Evolutionary conservation across 176 grass and related monocot genomes (phyloP).

Genomic region (Hordeum marinum): DNA sequence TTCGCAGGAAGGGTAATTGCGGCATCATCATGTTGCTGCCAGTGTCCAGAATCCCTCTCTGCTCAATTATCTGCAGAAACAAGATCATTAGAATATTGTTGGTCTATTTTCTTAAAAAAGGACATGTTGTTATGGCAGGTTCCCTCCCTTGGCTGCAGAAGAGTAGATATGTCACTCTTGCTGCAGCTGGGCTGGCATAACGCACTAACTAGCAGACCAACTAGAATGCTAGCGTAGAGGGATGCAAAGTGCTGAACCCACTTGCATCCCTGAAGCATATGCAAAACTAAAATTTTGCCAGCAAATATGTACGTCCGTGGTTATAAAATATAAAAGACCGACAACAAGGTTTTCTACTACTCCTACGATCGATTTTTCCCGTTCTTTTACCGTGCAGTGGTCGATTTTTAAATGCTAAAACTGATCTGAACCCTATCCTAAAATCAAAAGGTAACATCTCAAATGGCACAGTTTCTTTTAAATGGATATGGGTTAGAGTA

Average conservation of each 20-base stretch:
- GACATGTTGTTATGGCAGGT: not conserved
- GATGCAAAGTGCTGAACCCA: not conserved
- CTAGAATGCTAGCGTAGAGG: not conserved
- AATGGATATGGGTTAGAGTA: not conserved
- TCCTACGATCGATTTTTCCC: not conserved
- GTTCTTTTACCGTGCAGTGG: not conserved
- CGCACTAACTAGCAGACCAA: not conserved
- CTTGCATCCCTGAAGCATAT: not conserved
- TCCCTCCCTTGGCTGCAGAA: not conserved
- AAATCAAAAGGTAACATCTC: not conserved
- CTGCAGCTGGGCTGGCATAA: not conserved
- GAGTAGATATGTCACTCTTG: too few species aligned
- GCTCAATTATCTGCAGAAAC: constrained; percentile 39
- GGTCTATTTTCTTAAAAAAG: not conserved
- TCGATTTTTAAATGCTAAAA: not conserved
- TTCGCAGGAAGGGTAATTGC: constrained; percentile 28
- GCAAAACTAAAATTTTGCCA: too few species aligned
- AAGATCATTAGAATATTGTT: not conserved
- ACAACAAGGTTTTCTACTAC: too few species aligned
- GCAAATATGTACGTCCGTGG: too few species aligned
- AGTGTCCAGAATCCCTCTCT: constrained; percentile 34
- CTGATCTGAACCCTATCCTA: not conserved
- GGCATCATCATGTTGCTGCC: constrained; percentile 13
- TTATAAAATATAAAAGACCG: too few species aligned
- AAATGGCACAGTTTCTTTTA: not conserved